These are phyloP conservation scores for Licmophora abbreviata DNA, from an alignment of 108 stramenopile genomes.

Conservation along the genomic window DNA sequence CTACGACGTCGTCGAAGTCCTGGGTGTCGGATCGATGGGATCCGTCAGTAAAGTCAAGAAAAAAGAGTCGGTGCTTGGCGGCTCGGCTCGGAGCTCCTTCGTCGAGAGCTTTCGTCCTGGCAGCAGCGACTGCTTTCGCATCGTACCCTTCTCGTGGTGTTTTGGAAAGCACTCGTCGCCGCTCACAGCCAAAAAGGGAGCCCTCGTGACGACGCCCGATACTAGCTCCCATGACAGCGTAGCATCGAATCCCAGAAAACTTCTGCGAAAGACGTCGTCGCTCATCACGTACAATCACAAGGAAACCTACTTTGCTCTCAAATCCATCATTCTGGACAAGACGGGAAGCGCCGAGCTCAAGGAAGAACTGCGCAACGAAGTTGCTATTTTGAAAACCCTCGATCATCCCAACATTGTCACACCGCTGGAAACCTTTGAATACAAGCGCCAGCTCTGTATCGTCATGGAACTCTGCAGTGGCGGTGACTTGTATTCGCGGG, in stretches of 20 bases:
- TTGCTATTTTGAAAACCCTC: slow-evolving; percentile 68
- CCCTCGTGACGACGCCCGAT: background rate
- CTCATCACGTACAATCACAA: slow-evolving; percentile 1
- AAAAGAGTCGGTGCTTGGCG: slow-evolving; percentile 17
- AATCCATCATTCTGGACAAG: slow-evolving; percentile 15
- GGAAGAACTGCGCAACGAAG: slow-evolving; percentile 59
- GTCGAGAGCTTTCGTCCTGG: slow-evolving; percentile 2
- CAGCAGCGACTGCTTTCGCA: slow-evolving; percentile 9
- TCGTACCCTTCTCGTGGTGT: slow-evolving; percentile 18
- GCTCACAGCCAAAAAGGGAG: background rate
- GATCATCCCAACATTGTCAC: slow-evolving; percentile 91
- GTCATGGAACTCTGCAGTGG: slow-evolving; percentile 83
- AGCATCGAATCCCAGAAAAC: background rate
- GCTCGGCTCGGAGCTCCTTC: slow-evolving; percentile 24
- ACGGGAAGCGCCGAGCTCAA: background rate
- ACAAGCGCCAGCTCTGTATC: slow-evolving; percentile 60
- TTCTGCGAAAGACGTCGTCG: slow-evolving; percentile 5
- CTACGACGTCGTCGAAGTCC: slow-evolving; percentile 28
- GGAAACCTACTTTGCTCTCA: slow-evolving; percentile 20
- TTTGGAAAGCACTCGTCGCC: slow-evolving; percentile 8
- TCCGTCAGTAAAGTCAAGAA: slow-evolving; percentile 32
- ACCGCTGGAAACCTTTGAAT: slow-evolving; percentile 70
- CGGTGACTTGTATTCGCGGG: slow-evolving; percentile 77
- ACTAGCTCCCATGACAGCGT: background rate
- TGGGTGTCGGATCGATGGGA: slow-evolving; percentile 50